Conservation (phyloP, 495 filamentous ascomycete species). For the Penicillium cataractarum region DNA sequence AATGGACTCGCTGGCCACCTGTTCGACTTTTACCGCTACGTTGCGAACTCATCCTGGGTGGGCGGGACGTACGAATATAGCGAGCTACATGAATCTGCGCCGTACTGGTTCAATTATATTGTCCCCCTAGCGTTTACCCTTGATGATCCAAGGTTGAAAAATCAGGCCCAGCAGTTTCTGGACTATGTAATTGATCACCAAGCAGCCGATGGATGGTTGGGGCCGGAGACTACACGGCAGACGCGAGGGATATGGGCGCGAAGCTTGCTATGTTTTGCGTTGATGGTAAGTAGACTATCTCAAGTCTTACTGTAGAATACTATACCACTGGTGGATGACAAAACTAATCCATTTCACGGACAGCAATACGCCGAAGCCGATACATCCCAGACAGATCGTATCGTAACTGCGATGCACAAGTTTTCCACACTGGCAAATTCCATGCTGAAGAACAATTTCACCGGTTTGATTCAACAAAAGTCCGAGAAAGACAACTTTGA, state of each 20-base stretch:
- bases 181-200: conserved; percentile 57
- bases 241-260: conserved; percentile 59
- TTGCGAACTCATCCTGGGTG: conserved; percentile 57
- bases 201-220: conserved; percentile 63
- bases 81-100: conserved; percentile 58
- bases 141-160: conserved; percentile 57
- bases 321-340: neutral
- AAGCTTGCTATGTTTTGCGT: conserved; percentile 55
- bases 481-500: conserved; percentile 38
- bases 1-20: conserved; percentile 63
- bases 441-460: conserved; percentile 57
- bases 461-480: conserved; percentile 48
- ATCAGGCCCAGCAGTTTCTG: conserved; percentile 52
- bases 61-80: conserved; percentile 62
- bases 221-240: conserved; percentile 51
- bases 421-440: conserved; percentile 38
- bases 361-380: conserved; percentile 49
- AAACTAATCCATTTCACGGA: neutral
- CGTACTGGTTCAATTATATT: conserved; percentile 70
- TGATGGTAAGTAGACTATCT: conserved; percentile 17
- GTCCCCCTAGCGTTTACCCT: conserved; percentile 65
- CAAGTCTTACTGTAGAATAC: neutral
- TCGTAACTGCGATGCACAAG: conserved; percentile 38
- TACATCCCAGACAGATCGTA: conserved; percentile 20
- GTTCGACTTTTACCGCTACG: conserved; percentile 61